Base-by-base conservation (phyloP, 192 early-diverging fungal species). In the Mortierella antarctica region DNA sequence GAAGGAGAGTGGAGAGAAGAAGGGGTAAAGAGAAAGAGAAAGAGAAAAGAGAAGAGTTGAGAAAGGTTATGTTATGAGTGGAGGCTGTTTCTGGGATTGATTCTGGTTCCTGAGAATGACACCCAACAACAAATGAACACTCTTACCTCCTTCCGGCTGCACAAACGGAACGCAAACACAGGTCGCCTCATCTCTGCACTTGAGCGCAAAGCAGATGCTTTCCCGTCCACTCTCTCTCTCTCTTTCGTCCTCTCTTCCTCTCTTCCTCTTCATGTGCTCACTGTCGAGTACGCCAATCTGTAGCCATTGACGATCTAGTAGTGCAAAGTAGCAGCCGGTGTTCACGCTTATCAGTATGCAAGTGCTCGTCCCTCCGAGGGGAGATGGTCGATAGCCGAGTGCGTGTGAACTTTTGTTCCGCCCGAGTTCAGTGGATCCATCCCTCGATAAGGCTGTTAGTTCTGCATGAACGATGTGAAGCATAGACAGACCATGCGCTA, bases 41-140 rank as follows among this genome's bases (percentile, higher is more conserved):
- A 7, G 52, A 21, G 46, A 31, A n/a, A 10, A 21, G 23, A 14
- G 52, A 12, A 18, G 13, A 20, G 39, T 18, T 52, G 39, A 45
- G 23, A 47, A 63, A 20, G 31, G 1, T 31, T 31, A 31, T 31
- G 31, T 31, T 31, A 3, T 31, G 31, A 31, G 31, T 31, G 31
- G 31, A 31, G 31, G 31, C 31, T 31, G 31, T 31, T 31, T 31
- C 31, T 31, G 31, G 31, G 31, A 31, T 31, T 31, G 31, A 31
- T 31, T 31, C 31, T 3, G 31, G 31, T 31, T 3, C 31, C 31
- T 31, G 31, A 31, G 3, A 3, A 31, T 3, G 39, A 41, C 57
- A 59, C 57, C 57, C 57, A 59, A 59, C 57, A 59, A 59, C 39
- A 59, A 42, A 31, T 31, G 31, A 31, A 31, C 31, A 3, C 31